Conservation (phyloP, 1,139 yeast genomes). For the Casaregolazyma suthepensis region DNA sequence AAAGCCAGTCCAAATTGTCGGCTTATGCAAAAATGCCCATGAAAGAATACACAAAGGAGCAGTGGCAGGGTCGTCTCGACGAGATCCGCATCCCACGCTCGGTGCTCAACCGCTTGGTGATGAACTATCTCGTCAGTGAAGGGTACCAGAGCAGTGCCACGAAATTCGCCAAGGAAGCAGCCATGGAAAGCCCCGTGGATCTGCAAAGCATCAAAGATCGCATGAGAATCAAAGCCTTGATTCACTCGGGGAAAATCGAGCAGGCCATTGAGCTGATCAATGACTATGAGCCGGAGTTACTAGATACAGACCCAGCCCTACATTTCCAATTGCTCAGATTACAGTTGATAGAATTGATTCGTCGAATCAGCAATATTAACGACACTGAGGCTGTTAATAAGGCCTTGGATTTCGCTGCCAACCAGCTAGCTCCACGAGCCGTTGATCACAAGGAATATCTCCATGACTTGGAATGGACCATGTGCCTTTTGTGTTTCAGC, state of each 20-base stretch:
- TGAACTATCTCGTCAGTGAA: conserved; percentile 36
- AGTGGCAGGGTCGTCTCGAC: conserved; percentile 25
- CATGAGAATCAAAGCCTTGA: conserved; percentile 30
- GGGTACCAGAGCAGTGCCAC: conserved; percentile 36
- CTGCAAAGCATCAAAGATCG: conserved; percentile 29
- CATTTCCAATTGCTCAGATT: conserved; percentile 35
- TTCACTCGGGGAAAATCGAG: conserved; percentile 32
- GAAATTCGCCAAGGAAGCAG: conserved; percentile 35
- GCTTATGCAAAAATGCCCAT: neutral
- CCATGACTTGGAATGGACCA: conserved; percentile 34
- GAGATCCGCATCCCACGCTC: conserved; percentile 23
- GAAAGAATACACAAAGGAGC: conserved; percentile 21
- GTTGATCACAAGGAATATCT: conserved; percentile 30
- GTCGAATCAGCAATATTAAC: conserved; percentile 23
- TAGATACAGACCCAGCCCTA: conserved; percentile 31
- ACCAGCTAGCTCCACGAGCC: conserved; percentile 35
- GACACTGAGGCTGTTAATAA: conserved; percentile 27
- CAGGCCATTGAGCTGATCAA: conserved; percentile 35
- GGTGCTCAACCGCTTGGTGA: conserved; percentile 32
- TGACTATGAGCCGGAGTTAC: conserved; percentile 35
- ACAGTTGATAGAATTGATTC: conserved; percentile 37
- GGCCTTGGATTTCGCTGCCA: conserved; percentile 35
- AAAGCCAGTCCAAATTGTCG: neutral
- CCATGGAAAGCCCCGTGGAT: conserved; percentile 22
- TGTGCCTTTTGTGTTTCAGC: conserved; percentile 39